Evolutionary conservation across 495 filamentous ascomycete genomes (phyloP), one percentile per base, ranked within the genome.

Genomic region (Hypoxylon fragiforme): DNA sequence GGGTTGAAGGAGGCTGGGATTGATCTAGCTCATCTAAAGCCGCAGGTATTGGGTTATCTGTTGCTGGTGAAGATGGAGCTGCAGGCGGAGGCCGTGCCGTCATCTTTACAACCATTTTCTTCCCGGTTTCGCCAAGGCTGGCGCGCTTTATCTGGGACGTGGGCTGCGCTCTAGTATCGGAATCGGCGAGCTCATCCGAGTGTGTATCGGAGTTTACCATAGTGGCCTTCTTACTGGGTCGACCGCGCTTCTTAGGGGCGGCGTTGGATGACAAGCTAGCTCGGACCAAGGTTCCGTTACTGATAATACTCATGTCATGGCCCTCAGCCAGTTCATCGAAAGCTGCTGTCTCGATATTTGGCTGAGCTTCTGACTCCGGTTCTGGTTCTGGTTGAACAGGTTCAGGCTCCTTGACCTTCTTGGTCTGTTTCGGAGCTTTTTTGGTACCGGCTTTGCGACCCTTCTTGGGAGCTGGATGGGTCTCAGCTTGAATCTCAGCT

Each of bases 191-290:
- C 30, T 66, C 52, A 22, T 62, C 58, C 38, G 43, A 37, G 14
- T 53, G 45, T 7, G 38, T n/a, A 3, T 56, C 58, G 16, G 43
- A 28, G 37, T 20, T 28, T 26, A 30, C 58, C 36, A 37, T 32
- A 2, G 56, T 50, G 1, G 66, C 54, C 60, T 82, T 82, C 60
- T 80, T 84, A 19, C 70, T 68, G 2, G 54, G 66, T 62, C 70
- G 68, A 34, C 60, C 66, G 43, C 77, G 80, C 39, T 78, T 82
- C 37, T 71, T 71, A 7, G 73, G 68, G 28, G 73, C 68, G 11
- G 56, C 34, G 20, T 50, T 57, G 6, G 52, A 60, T 28, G 62
- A 51, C 7, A 63, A 18, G 70, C 73, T 63, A 64, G 68, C 69
- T 80, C 73, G 66, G 38, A 74, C 53, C 13, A 80, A 53, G 16